Conservation (phyloP, 805 yeast genomes). For the Starmerella apicola region DNA sequence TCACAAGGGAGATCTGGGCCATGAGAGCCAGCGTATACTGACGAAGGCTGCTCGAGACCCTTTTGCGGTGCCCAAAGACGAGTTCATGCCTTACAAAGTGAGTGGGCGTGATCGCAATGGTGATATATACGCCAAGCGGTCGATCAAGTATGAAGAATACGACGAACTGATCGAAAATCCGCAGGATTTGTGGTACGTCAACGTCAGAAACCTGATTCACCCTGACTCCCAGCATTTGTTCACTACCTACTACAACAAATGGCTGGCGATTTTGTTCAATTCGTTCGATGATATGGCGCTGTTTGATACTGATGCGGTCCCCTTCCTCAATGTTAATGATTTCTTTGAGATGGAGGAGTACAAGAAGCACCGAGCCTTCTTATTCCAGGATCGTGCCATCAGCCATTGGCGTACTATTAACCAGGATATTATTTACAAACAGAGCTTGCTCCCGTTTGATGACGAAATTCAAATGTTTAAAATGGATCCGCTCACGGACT, state of each 20-base stretch:
- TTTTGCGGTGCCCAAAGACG: not conserved
- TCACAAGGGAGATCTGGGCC: not conserved
- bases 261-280: constrained; percentile 3
- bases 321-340: not conserved
- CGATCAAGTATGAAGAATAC: not conserved
- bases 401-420: not conserved
- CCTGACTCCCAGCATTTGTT: not conserved
- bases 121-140: not conserved
- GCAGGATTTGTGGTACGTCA: not conserved
- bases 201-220: not conserved
- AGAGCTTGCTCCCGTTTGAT: not conserved
- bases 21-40: not conserved
- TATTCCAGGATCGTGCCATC: constrained; percentile 5
- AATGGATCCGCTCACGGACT: not conserved
- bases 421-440: not conserved
- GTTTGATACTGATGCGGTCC: constrained; percentile 3
- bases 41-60: not conserved
- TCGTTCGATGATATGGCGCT: constrained; percentile 2
- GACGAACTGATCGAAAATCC: not conserved
- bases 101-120: not conserved
- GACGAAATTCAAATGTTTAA: not conserved
- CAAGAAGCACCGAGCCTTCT: not conserved
- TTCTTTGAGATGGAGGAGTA: not conserved
- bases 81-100: not conserved
- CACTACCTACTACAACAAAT: not conserved